A percentile compares a stretch with the other conserved stretches of the same genome.
phyloP scores from a whole-genome alignment of 768 basidiomycete species.

The Vararia minispora region DNA sequence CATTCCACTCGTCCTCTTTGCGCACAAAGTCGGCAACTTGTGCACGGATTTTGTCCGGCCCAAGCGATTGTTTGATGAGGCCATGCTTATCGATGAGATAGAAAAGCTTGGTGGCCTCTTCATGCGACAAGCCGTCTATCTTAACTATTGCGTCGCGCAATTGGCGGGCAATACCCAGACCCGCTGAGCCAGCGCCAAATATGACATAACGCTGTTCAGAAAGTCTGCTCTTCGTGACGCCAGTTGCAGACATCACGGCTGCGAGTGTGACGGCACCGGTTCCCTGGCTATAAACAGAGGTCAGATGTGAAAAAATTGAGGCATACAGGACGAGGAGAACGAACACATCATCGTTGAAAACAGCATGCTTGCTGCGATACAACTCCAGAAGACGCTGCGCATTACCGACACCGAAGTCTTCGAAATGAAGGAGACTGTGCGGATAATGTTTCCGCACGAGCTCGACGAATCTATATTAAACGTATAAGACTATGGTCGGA shows the following conservation, averaged over 20 bases:
- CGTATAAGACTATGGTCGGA: not conserved
- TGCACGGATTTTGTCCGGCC: slow-evolving; percentile 30
- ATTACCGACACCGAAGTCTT: slow-evolving; percentile 76
- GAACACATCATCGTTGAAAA: slow-evolving; percentile 83
- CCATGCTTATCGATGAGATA: slow-evolving; percentile 66
- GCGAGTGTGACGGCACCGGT: slow-evolving; percentile 70
- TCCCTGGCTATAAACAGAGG: slow-evolving; percentile 39
- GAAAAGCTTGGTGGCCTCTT: slow-evolving; percentile 55
- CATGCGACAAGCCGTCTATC: slow-evolving; percentile 32
- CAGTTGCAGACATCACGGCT: slow-evolving; percentile 54
- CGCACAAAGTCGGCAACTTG: slow-evolving; percentile 45
- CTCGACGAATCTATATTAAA: slow-evolving; percentile 49
- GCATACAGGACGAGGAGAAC: slow-evolving; percentile 4
- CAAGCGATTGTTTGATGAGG: slow-evolving; percentile 42
- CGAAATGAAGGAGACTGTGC: slow-evolving; percentile 63
- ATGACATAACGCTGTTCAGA: slow-evolving; percentile 68
- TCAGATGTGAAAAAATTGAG: not conserved
- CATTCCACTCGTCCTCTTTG: slow-evolving; percentile 44
- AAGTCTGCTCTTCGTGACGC: slow-evolving; percentile 52
- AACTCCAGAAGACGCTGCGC: slow-evolving; percentile 55
- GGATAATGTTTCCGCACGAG: slow-evolving; percentile 66
- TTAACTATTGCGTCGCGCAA: slow-evolving; percentile 65
- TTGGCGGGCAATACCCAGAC: slow-evolving; percentile 69
- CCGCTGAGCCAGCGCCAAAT: slow-evolving; percentile 76
- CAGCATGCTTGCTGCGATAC: slow-evolving; percentile 52